phyloP scores from a whole-genome alignment of 805 yeast genomes.

The Lipomyces kockii region DNA sequence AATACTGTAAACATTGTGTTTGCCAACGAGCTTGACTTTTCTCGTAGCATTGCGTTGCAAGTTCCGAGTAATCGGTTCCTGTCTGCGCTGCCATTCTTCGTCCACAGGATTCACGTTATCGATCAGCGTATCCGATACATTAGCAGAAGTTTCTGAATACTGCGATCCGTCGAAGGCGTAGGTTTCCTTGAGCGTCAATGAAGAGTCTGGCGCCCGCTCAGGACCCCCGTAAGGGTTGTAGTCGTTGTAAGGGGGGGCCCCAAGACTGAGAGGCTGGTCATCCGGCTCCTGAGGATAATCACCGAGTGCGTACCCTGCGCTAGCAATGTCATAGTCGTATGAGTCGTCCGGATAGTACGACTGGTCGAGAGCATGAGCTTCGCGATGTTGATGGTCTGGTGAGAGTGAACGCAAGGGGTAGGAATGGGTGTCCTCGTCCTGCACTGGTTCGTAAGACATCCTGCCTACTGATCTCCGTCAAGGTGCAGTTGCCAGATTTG shows the following conservation, averaged over 20 bases:
- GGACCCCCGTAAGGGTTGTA: conserved; percentile 24
- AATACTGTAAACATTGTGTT: conserved; percentile 43
- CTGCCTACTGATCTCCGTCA: not conserved
- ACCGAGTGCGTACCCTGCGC: not conserved
- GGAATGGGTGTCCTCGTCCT: conserved; percentile 4
- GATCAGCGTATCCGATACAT: conserved; percentile 9
- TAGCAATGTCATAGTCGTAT: not conserved
- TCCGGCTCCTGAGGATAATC: conserved; percentile 4
- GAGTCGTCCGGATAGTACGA: conserved; percentile 8
- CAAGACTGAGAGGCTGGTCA: conserved; percentile 18
- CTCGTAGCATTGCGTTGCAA: conserved; percentile 46
- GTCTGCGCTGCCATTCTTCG: conserved; percentile 43
- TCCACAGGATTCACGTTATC: conserved; percentile 20
- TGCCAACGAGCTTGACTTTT: conserved; percentile 47
- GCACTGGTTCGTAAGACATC: conserved; percentile 26
- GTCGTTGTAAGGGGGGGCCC: conserved; percentile 15
- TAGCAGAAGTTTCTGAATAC: conserved; percentile 8
- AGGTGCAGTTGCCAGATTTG: not conserved
- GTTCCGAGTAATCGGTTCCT: conserved; percentile 35
- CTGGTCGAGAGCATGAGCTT: conserved; percentile 1
- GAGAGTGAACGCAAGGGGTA: conserved; percentile 14
- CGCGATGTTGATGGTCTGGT: conserved; percentile 4
- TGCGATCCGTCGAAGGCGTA: not conserved
- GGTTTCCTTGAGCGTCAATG: not conserved
- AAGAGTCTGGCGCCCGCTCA: conserved; percentile 2